Evolutionary conservation across 371 early-diverging fungal species (phyloP), one percentile per base, ranked within the genome.

Genomic region (Mucor racemosus): DNA sequence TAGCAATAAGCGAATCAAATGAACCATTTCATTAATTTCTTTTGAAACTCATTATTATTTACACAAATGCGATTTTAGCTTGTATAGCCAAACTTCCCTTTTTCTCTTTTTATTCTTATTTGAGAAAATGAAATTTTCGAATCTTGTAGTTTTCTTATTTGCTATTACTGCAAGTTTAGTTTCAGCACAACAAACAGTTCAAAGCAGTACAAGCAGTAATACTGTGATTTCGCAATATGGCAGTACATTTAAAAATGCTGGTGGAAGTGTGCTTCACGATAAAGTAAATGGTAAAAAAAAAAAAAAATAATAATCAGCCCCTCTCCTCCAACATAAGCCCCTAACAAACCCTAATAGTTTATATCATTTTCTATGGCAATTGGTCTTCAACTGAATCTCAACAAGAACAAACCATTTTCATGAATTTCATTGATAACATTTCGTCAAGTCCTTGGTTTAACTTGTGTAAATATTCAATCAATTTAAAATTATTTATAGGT

Each of bases 321-420:
- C 15, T 15, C 44, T 44, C 14, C 44, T 17, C 44, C 4, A 41
- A 41, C 15, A n/a, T 15, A 44, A 44, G 7, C 44, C 44, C 48
- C 48, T 48, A 48, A 48, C 48, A 19, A 19, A 48, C 21, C 19
- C 14, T 10, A 6, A 36, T 60, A 84, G 84, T 75, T 5, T 84
- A 84, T 64, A 62, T 82, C 41, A 77, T 86, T 38, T 86, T 81
- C 61, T 86, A 86, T 64, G 86, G 86, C 38, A 67, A 78, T 34
- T 84, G 85, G 85, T 62, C 69, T 19, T 76, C 79, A 19, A 14
- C 60, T 41, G 61, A 82, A 34, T 53, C 68, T 38, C 64, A 67
- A 19, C 63, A 67, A 44, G 79, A 83, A 8, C 80, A 80, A 50
- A 67, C 63, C 10, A 80, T 66, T n/a, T 74, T 85, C 59, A 63